Evolutionary conservation across 2,329 filamentous ascomycete species (phyloP), one percentile per base, ranked within the genome.

Genomic region (Aspergillus spinulosporus): DNA sequence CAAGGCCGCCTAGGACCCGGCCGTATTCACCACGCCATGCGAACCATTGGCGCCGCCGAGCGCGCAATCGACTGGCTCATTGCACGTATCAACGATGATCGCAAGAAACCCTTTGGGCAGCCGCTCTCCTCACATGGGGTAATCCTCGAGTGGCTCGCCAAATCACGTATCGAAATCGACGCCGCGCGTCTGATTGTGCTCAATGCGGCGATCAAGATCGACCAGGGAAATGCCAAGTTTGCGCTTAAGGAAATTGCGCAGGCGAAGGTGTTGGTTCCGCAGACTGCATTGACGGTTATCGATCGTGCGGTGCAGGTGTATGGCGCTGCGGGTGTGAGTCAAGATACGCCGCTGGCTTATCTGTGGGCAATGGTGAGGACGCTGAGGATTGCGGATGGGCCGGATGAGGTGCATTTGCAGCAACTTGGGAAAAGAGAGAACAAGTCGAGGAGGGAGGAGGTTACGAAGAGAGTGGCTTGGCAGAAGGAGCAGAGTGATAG

Each of bases 21-120:
- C 34, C 89, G 94, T 57, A 97, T 99, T 72, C 94, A 99, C 79
- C 94, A 99, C 78, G 91, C 92, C 58, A 99, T 99, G 94, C 87
- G 94, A 62, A 88, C 86, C 59, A 94, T 99, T 70, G 94, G 94
- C 52, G 88, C 91, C 51, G 88, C 94, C 14, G 94, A 99, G 76
- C 85, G 87, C 63, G 94, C 92, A 0, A 84, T 99, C 26, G 93
- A 97, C 70, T 96, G 90, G 88, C 89, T 97, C 84, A 84, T 99
- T 57, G 89, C 92, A 67, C 88, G 94, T 60, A 88, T 96, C 78
- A 97, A 97, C 77, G 93, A 99, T 77, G 86, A 90, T 49, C 81
- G 78, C 67, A 97, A 97, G 82, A 92, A 88, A 68, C 88, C 94
- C 0, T 99, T 99, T 71, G 92, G 92, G 70, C 90, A 96, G 78